Percentiles rank a stretch among this genome's conserved stretches.
phyloP scores from a whole-genome alignment of 371 early-diverging fungal genomes.

The Mortierella sp. region DNA sequence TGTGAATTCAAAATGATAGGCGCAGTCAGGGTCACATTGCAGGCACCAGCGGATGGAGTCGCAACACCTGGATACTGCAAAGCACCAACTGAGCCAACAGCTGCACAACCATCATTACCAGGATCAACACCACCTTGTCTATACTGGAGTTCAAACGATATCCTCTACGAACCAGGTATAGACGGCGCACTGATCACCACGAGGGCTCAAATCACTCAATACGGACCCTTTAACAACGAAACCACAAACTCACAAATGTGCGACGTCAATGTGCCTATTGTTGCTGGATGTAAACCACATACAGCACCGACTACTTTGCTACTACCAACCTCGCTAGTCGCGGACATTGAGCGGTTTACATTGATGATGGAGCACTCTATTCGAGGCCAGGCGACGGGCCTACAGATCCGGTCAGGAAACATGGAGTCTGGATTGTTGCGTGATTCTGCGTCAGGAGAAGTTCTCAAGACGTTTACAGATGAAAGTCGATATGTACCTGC shows the following conservation, averaged over 20 bases:
- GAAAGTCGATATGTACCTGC: constrained; percentile 24
- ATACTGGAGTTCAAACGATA: constrained; percentile 49
- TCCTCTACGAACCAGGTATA: constrained; percentile 50
- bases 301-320: constrained; percentile 28
- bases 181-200: constrained; percentile 60
- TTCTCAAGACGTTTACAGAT: constrained; percentile 31
- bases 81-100: neutral
- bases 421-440: constrained; percentile 48
- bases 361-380: constrained; percentile 71
- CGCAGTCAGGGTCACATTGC: constrained; percentile 49
- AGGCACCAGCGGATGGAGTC: constrained; percentile 45
- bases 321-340: constrained; percentile 36
- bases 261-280: constrained; percentile 46
- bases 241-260: constrained; percentile 7
- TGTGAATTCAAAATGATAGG: constrained; percentile 21
- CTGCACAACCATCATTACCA: neutral
- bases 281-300: constrained; percentile 39
- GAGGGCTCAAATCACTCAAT: constrained; percentile 41
- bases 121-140: constrained; percentile 28
- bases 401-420: constrained; percentile 59
- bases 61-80: constrained; percentile 35
- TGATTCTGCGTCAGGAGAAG: constrained; percentile 35
- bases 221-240: constrained; percentile 38
- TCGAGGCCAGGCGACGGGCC: constrained; percentile 54
- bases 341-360: constrained; percentile 57